These are phyloP conservation scores for Viola odorata DNA, from an alignment of 345 rosid species.

Conservation along the genomic window DNA sequence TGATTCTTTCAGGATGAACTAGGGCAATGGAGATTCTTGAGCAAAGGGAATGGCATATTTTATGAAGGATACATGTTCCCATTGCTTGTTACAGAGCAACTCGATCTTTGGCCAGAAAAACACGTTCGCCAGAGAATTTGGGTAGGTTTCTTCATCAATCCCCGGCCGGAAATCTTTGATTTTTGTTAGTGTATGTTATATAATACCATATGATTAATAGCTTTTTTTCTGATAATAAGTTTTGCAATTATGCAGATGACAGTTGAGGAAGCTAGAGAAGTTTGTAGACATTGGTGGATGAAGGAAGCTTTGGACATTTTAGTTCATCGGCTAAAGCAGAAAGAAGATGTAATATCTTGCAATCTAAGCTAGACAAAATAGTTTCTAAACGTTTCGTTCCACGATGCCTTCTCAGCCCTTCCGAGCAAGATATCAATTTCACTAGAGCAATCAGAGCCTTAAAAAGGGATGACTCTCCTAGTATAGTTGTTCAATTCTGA, in stretches of 20 bases:
- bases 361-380: neutral
- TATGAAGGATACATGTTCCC: constrained; percentile 95
- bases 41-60: constrained; percentile 66
- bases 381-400: neutral
- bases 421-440: no score
- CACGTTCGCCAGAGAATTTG: constrained; percentile 59
- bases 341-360: constrained; percentile 10
- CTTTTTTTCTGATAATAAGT: neutral
- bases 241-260: constrained; percentile 35
- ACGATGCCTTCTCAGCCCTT: no score
- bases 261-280: constrained; percentile 66
- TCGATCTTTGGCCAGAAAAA: constrained; percentile 78
- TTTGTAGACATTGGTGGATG: constrained; percentile 90
- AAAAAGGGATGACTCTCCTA: no score
- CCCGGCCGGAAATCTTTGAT: neutral
- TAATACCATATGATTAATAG: no score
- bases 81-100: constrained; percentile 65
- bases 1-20: constrained; percentile 43
- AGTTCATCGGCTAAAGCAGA: constrained; percentile 37
- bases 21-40: constrained; percentile 74
- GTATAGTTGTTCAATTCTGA: no score
- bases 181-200: neutral
- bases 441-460: no score
- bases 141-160: constrained; percentile 34
- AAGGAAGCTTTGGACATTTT: constrained; percentile 73